Evolutionary conservation across 2,329 filamentous ascomycete species (phyloP), one percentile per base, ranked within the genome.

Genomic region (Fusarium sp.): DNA sequence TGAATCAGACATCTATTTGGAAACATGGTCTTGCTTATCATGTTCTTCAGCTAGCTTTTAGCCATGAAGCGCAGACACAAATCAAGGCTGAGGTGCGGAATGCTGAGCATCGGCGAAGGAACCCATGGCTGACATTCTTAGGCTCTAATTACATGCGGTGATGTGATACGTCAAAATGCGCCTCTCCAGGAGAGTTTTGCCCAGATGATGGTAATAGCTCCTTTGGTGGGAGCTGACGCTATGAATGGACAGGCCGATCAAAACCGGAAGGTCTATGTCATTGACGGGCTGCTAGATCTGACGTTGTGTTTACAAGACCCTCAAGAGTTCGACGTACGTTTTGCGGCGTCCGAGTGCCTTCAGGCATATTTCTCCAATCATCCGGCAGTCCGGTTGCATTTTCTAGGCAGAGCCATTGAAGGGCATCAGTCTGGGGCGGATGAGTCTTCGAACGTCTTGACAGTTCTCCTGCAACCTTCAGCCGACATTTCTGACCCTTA

Each of bases 301-400:
- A 88, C 90, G 0, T 80, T 99, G 8, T 88, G 88, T 53, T 81
- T 90, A 22, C 83, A 89, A 28, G 80, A 88, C 0, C 78, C 86
- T 19, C 83, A 88, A 48, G 82, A 91, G 32, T 91, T 97, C 67
- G 90, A 96, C 75, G 82, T 94, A 34, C 88, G 95, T 24, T 85
- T 93, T 71, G 91, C 94, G 19, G 93, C 92, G 22, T 95, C 91
- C 73, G 90, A 94, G 69, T 96, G 94, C 71, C 86, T 99, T 60
- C 93, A 97, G 75, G 92, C 95, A 3, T 99, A 99, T 75, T 92
- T 97, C 70, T 88, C 86, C 69, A 88, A 90, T 41, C 93, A 98
- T 74, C 78, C 88, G 34, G 88, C 91, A 53, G 94, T 97, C 58
- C 88, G 90, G 41, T 82, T 89, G 48, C 93, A 98, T 77, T 97